phyloP scores from a whole-genome alignment of 352 stramenopile genomes.

The Phytophthora megakarya region DNA sequence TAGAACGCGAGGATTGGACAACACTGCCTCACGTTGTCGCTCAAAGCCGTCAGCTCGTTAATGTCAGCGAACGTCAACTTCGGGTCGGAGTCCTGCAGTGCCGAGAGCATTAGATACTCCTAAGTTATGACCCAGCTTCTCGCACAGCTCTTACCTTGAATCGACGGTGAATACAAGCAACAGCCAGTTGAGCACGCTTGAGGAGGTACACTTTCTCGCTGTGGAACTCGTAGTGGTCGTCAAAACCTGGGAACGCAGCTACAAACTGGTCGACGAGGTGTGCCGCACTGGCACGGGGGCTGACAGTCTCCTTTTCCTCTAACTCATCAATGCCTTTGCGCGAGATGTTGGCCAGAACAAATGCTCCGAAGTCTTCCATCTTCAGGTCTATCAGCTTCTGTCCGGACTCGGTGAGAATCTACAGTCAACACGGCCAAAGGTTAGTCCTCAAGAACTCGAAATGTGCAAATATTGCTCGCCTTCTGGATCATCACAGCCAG shows the following conservation, averaged over 20 bases:
- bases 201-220: conserved; percentile 62
- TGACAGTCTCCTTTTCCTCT: conserved; percentile 25
- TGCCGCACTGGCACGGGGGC: conserved; percentile 40
- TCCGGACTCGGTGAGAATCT: conserved; percentile 65
- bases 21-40: conserved; percentile 57
- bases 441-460: conserved; percentile 8
- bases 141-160: conserved; percentile 49
- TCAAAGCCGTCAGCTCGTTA: conserved; percentile 61
- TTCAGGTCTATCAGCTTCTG: conserved; percentile 59
- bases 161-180: conserved; percentile 57
- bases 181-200: conserved; percentile 74
- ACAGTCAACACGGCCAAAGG: conserved; percentile 6
- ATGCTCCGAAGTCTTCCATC: conserved; percentile 72
- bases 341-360: conserved; percentile 64
- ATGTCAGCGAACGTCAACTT: conserved; percentile 68
- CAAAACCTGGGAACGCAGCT: conserved; percentile 68
- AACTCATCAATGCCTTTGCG: conserved; percentile 13
- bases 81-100: conserved; percentile 47
- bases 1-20: not conserved
- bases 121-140: not conserved
- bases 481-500: conserved; percentile 65
- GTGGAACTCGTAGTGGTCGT: conserved; percentile 60
- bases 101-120: not conserved
- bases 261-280: conserved; percentile 64
- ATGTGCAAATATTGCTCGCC: conserved; percentile 7